Base-by-base conservation (phyloP, 2,329 filamentous ascomycete genomes). In the Helminthosporium solani region DNA sequence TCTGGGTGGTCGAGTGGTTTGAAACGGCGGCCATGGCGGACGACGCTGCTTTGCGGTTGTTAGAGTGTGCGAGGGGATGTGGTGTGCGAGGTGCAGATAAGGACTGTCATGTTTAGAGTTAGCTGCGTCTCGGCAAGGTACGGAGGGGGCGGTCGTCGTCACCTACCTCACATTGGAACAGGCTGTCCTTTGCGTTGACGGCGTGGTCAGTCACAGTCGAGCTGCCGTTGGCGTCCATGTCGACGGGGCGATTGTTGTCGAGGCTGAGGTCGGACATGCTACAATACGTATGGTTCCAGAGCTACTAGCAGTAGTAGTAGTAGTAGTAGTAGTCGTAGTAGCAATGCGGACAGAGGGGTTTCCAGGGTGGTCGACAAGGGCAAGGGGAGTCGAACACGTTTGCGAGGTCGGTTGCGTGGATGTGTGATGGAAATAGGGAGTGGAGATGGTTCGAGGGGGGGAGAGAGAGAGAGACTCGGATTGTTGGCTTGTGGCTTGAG, bases 1-100 rank as follows among this genome's bases (percentile, higher is more conserved):
- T 73, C 64, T 80, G 76, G 43, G 76, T 74, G 30, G 73, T 66
- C 47, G 76, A 74, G 60, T 77, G 75, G 63, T 78, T 77, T 50
- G 69, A 57, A 50, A 78, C 71, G 50, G 72, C 66, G 57, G 73
- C 70, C 67, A 76, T 73, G 49, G 77, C 72, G 55, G 70, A 66
- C 53, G 73, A 68, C 54, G 76, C 74, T 62, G 74, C 78, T 80
- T 44, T 54, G 56, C 44, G 61, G 58, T 50, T 60, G 62, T 67
- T 50, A 67, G 64, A 19, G 46, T 48, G 40, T 38, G 20, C 28
- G 33, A 18, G 38, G 34, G 28, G 53, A 50, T 33, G 43, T 52
- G 56, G 52, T 63, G 64, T 60, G 66, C 53, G 57, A 60, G 54
- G 47, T 50, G 64, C 63, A 64, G 64, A 68, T 67, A 67, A 68